phyloP scores from a whole-genome alignment of 345 rosid species.

The Leavenworthia alabamica region DNA sequence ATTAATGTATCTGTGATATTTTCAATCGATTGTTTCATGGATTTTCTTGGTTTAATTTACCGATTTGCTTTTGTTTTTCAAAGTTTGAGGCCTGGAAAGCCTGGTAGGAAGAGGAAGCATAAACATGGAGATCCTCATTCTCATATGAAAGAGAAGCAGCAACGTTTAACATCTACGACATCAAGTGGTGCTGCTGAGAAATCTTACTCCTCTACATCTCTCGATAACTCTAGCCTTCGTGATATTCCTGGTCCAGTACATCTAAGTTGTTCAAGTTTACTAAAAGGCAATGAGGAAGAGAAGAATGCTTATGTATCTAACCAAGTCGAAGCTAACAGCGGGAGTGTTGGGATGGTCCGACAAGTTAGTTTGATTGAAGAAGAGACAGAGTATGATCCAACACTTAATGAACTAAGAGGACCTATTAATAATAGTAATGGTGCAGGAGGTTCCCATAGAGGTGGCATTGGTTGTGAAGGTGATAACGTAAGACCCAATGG shows the following conservation, averaged over 20 bases:
- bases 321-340: conserved; percentile 44
- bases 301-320: conserved; percentile 26
- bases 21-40: not conserved
- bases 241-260: conserved; percentile 29
- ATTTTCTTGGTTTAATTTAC: too few relatives aligned
- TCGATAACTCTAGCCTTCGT: conserved; percentile 34
- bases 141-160: conserved; percentile 74
- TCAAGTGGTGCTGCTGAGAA: conserved; percentile 39
- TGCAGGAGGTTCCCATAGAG: conserved; percentile 41
- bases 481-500: conserved; percentile 40
- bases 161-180: conserved; percentile 27
- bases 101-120: conserved; percentile 78
- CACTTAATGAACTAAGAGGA: conserved; percentile 74
- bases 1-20: conserved; percentile 16
- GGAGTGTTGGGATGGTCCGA: conserved; percentile 31
- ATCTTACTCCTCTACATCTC: conserved; percentile 34
- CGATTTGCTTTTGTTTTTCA: conserved; percentile 19
- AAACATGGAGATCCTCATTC: conserved; percentile 47
- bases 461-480: conserved; percentile 40
- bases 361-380: conserved; percentile 31
- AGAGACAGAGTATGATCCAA: conserved; percentile 76
- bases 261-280: conserved; percentile 31
- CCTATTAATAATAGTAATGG: conserved; percentile 38
- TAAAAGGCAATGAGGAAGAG: conserved; percentile 32
- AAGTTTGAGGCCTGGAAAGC: conserved; percentile 70